Evolutionary conservation across 1,139 yeast genomes (phyloP), one percentile per base, ranked within the genome.

Genomic region (Geotrichum cucujoidarum): DNA sequence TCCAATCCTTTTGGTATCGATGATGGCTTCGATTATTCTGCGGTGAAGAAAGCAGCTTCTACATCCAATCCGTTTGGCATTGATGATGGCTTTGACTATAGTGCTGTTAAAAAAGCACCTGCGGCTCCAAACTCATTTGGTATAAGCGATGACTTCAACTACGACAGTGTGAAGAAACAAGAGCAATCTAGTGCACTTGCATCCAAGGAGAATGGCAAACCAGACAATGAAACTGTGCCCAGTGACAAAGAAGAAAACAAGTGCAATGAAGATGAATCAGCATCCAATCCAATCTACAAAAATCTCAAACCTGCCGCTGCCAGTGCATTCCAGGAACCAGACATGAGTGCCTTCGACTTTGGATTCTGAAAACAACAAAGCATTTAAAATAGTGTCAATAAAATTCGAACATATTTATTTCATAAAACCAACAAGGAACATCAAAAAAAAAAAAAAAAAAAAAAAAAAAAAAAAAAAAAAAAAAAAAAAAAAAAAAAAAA

Each of bases 311-410:
- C 83, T 1, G 61, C 65, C 1, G 81, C 86, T 3, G 74, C 77
- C 1, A 67, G 73, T 2, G 81, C 77, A 33, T 81, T 81, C 61
- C 77, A 74, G 54, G 94, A 84, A 61, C 90, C 90, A 0, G 92
- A 84, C 60, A 83, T 84, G 92, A 80, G 87, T 60, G 75, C 89
- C 0, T 84, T 84, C 60, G 75, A 74, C 51, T 83, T 83, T 65
- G 85, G 84, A 13, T 43, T 35, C 16, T 50, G n/a, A n/a, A 30
- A 34, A 16, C 27, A 24, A 6, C 27, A 24, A 24, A 24, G 10
- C 10, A 24, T 10, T 6, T 24, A 24, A n/a, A n/a, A n/a, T n/a
- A n/a, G n/a, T n/a, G n/a, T n/a, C n/a, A n/a, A n/a, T n/a, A n/a
- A n/a, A n/a, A n/a, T n/a, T n/a, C n/a, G n/a, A n/a, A n/a, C n/a